phyloP scores from a whole-genome alignment of 2,329 filamentous ascomycete genomes.

The Colletotrichum cuscutae region DNA sequence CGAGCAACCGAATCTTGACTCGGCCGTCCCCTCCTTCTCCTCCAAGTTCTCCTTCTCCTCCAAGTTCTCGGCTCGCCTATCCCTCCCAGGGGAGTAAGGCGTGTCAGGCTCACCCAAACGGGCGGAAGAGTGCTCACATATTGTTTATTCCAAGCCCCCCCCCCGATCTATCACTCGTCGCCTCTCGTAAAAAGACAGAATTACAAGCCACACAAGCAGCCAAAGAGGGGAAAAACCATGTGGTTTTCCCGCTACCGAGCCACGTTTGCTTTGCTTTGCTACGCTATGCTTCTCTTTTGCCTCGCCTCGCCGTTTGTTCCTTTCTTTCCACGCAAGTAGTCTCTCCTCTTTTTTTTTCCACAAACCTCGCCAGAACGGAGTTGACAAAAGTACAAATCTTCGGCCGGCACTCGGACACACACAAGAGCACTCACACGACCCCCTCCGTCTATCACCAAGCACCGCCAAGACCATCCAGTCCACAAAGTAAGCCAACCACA shows the following conservation, averaged over 20 bases:
- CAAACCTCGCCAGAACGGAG: background rate
- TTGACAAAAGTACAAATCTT: background rate
- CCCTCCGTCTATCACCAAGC: background rate
- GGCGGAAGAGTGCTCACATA: background rate
- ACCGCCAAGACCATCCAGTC: constrained; percentile 2
- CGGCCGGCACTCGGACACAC: constrained; percentile 16
- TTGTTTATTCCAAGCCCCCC: background rate
- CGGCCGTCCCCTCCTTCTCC: background rate
- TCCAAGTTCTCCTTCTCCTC: background rate
- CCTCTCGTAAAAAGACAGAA: background rate
- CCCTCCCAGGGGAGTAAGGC: background rate
- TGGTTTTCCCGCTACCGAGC: constrained; percentile 12
- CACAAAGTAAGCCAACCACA: background rate
- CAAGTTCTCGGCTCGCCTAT: background rate
- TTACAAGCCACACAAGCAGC: background rate
- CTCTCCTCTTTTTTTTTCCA: background rate
- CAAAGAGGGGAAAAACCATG: background rate
- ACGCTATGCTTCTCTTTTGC: background rate
- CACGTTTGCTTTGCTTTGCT: background rate
- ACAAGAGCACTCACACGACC: background rate
- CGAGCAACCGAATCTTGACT: background rate
- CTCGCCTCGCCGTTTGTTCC: background rate
- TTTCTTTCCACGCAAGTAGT: background rate
- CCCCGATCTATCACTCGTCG: background rate
- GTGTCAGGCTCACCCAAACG: background rate